phyloP scores from a whole-genome alignment of 139 green algal genomes.

The Diplosphaera chodatii region DNA sequence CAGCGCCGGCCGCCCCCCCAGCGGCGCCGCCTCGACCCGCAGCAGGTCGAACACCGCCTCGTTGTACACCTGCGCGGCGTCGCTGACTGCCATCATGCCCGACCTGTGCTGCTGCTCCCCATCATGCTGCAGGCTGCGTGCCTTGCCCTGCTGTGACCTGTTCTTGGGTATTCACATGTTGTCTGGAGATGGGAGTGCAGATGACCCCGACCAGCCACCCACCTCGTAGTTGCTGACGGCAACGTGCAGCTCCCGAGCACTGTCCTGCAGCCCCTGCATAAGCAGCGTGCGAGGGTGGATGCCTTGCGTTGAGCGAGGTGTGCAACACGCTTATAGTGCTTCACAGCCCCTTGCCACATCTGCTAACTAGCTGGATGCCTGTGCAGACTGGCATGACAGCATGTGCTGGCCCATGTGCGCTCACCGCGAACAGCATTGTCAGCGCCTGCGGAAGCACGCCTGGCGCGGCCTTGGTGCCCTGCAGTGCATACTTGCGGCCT shows the following conservation, averaged over 20 bases:
- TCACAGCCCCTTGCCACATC: too few species aligned
- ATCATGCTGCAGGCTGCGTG: too few species aligned
- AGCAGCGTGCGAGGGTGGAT: too few species aligned
- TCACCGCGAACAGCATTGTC: constrained; percentile 45
- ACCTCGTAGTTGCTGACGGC: constrained; percentile 7
- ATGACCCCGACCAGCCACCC: constrained; percentile 20
- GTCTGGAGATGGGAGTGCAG: too few species aligned
- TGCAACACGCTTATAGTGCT: too few species aligned
- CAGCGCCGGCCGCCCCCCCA: constrained; percentile 22
- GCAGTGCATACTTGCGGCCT: constrained; percentile 3
- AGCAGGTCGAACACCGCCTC: constrained; percentile 75
- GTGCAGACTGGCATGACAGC: background rate
- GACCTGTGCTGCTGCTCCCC: too few species aligned
- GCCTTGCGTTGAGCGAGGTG: too few species aligned
- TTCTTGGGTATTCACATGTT: too few species aligned
- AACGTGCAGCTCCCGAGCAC: constrained; percentile 23
- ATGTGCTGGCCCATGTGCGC: constrained; percentile 3
- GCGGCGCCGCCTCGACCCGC: constrained; percentile 9
- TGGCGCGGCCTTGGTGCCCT: constrained; percentile 43
- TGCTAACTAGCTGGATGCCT: too few species aligned
- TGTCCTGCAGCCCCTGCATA: constrained; percentile 10
- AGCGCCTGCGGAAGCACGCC: constrained; percentile 60
- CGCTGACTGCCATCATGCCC: too few species aligned
- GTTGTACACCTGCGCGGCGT: constrained; percentile 62
- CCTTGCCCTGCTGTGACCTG: too few species aligned